Base-by-base conservation (phyloP, 2,329 filamentous ascomycete genomes). In the Aspergillus puulaauensis region DNA sequence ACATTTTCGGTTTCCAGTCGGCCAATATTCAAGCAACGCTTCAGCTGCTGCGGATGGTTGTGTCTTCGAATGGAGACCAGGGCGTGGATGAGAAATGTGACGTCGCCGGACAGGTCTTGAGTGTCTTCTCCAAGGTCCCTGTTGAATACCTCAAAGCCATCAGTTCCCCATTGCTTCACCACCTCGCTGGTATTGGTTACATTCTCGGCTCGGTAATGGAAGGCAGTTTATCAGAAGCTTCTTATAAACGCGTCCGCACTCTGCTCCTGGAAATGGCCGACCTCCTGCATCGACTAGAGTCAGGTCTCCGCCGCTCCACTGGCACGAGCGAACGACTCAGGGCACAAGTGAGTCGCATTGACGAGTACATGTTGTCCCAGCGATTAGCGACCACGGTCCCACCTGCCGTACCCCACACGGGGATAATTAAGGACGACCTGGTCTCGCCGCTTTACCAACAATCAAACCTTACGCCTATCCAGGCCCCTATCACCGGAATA, bases 21-120 rank as follows among this genome's bases (percentile, higher is more conserved):
- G 51, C 51, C 27, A 53, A 53, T 9, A 53, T 53, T 4, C 51
- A 53, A 39, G 51, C 51, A n/a, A 53, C 51, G 8, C 51, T 53
- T 5, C 51, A 53, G 41, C 33, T 53, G 31, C 51, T 53, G 14
- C 51, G 51, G 12, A 53, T 53, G 51, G 51, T 53, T 19, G 27
- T 53, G 6, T 53, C 41, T 14, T 53, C 51, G 31, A 53, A 44
- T 19, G 51, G 46, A 37, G 51, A 53, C 6, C 51, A 53, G 9
- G 51, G 43, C 1, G 43, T 53, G 4, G 9, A 53, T 15, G 51
- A 44, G 19, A 53, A 53, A 19, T 53, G 51, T 14, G 19, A 46
- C 23, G 43, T 53, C 6, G 51, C 51, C 4, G 51, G 51, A 7
- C 51, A 53, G 41, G 51, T 53, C 8, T 21, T 53, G 37, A 53